These are phyloP conservation scores for Polyporus tsugae DNA, from an alignment of 1,284 basidiomycete species.

Conservation along the genomic window DNA sequence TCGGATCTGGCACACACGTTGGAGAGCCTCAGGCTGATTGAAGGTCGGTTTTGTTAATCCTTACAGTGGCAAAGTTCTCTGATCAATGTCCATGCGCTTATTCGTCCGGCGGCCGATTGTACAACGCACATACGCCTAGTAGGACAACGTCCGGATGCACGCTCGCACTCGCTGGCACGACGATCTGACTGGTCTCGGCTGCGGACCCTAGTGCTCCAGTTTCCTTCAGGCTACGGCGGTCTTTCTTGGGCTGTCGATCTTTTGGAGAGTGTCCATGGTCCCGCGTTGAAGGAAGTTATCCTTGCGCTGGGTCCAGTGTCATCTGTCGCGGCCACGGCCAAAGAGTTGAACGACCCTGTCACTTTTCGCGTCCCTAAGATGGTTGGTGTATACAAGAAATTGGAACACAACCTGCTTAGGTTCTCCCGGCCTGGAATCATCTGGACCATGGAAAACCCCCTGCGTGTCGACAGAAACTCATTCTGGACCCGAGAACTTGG, in stretches of 20 bases:
- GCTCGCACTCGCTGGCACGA: neutral
- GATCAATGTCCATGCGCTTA: neutral
- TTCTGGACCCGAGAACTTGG: neutral
- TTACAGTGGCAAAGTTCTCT: neutral
- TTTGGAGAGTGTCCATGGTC: neutral
- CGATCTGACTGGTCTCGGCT: neutral
- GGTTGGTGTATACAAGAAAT: neutral
- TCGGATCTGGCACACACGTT: neutral
- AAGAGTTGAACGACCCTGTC: neutral
- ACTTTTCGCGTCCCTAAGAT: too few species aligned
- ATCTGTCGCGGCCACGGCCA: neutral
- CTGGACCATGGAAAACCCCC: neutral
- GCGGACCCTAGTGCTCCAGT: neutral
- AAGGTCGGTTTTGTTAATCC: neutral
- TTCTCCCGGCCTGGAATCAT: neutral
- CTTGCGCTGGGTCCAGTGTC: neutral
- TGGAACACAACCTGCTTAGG: neutral
- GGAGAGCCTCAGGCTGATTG: neutral
- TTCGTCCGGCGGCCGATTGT: neutral
- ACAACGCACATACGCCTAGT: neutral
- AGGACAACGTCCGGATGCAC: neutral
- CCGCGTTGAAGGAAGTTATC: neutral
- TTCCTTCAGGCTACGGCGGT: neutral
- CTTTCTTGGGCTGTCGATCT: neutral
- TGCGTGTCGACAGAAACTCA: neutral